Conservation (phyloP, 2,329 filamentous ascomycete genomes). For the Verticillium alfalfae region DNA sequence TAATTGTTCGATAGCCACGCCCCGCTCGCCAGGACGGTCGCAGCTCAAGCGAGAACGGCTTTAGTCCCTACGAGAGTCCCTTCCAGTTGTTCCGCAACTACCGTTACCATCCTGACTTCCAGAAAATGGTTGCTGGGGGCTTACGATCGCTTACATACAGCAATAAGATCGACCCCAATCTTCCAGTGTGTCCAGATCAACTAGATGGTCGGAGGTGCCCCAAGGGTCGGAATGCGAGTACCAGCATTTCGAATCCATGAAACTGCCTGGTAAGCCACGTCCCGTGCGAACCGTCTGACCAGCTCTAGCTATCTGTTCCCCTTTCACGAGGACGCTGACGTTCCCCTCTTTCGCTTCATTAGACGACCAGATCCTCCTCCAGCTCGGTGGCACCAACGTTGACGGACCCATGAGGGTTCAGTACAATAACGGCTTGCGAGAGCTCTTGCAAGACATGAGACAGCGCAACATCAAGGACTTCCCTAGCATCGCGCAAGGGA, state of each 20-base stretch:
- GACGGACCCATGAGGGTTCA: slow-evolving; percentile 53
- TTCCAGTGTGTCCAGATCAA: slow-evolving; percentile 72
- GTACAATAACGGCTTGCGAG: slow-evolving; percentile 58
- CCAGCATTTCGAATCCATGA: slow-evolving; percentile 75
- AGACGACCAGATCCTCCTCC: slow-evolving; percentile 71
- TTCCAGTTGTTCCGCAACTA: slow-evolving; percentile 80
- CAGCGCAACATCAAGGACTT: slow-evolving; percentile 59
- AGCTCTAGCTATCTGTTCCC: not conserved
- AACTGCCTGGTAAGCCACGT: slow-evolving; percentile 64
- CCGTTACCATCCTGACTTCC: slow-evolving; percentile 79
- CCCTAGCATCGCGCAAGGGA: slow-evolving; percentile 58
- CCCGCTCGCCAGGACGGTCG: not conserved
- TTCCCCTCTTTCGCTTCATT: slow-evolving; percentile 13
- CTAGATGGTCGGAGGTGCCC: slow-evolving; percentile 63
- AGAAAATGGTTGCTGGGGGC: slow-evolving; percentile 64
- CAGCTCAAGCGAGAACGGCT: slow-evolving; percentile 1
- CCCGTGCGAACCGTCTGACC: slow-evolving; percentile 2
- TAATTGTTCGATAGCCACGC: not conserved
- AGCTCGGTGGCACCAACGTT: slow-evolving; percentile 62
- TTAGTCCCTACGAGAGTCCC: slow-evolving; percentile 71
- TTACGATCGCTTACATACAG: slow-evolving; percentile 90
- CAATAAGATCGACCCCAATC: slow-evolving; percentile 75
- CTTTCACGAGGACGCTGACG: not conserved
- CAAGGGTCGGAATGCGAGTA: slow-evolving; percentile 63
- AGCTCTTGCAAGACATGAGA: slow-evolving; percentile 55